Percentiles rank a stretch among this genome's conserved stretches.
Evolutionary conservation across 768 basidiomycete species (phyloP).

Genomic region (Podaxis sp.): DNA sequence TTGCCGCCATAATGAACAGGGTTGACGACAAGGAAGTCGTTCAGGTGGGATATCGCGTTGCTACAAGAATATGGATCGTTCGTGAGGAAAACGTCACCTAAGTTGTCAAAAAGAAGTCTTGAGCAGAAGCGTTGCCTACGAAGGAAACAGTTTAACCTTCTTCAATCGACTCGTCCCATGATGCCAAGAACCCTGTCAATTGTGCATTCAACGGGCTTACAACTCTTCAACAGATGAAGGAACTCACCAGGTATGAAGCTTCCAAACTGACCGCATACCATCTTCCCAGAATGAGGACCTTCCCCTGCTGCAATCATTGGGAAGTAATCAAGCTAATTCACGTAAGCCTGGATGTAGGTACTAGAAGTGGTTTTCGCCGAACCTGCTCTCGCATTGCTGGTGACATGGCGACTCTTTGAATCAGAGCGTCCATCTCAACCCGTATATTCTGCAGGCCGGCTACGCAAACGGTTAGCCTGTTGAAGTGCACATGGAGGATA

Average conservation of each 20-base stretch:
- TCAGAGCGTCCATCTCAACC: constrained; percentile 29
- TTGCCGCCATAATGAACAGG: constrained; percentile 28
- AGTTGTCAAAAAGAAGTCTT: background rate
- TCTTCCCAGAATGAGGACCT: constrained; percentile 27
- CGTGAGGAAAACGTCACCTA: constrained; percentile 25
- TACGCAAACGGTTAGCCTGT: background rate
- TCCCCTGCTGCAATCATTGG: constrained; percentile 31
- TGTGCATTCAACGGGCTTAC: background rate
- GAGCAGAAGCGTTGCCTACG: background rate
- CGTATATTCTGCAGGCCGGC: constrained; percentile 24
- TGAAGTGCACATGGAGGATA: background rate
- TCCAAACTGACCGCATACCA: constrained; percentile 31
- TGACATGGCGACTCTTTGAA: constrained; percentile 26
- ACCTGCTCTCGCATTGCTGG: constrained; percentile 30
- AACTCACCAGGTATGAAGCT: constrained; percentile 27
- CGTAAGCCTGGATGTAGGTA: background rate
- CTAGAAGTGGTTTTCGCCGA: background rate
- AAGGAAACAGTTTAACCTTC: constrained; percentile 19
- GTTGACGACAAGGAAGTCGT: constrained; percentile 29
- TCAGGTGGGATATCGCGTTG: constrained; percentile 30
- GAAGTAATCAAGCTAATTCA: constrained; percentile 24
- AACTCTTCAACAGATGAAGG: background rate
- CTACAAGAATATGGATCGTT: constrained; percentile 29
- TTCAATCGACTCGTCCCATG: constrained; percentile 29
- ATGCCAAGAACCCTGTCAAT: constrained; percentile 24